These are phyloP conservation scores for Lipomyces chichibuensis DNA, from an alignment of 805 yeast genomes.

Conservation along the genomic window DNA sequence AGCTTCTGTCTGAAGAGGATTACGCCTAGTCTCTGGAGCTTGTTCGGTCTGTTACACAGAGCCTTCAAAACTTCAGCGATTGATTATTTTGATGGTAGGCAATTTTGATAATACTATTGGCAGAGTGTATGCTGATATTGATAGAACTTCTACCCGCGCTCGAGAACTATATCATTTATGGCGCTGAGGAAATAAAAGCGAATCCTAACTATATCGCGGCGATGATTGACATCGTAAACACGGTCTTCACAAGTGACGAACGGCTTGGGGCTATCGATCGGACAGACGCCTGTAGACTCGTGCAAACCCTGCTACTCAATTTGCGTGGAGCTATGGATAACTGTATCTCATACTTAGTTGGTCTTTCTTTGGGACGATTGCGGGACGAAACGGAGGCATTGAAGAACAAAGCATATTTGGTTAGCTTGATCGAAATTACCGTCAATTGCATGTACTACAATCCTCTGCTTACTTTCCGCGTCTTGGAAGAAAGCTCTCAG, in stretches of 20 bases:
- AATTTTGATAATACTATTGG: background rate
- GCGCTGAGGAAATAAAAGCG: constrained; percentile 53
- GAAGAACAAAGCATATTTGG: constrained; percentile 48
- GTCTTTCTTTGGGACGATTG: constrained; percentile 50
- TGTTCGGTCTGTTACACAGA: constrained; percentile 57
- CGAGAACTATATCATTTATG: constrained; percentile 71
- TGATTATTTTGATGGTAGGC: constrained; percentile 60
- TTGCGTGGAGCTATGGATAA: constrained; percentile 54
- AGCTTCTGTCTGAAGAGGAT: constrained; percentile 62
- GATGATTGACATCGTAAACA: constrained; percentile 54
- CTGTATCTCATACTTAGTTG: constrained; percentile 53
- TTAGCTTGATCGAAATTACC: constrained; percentile 62
- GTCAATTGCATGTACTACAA: constrained; percentile 67
- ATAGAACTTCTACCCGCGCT: constrained; percentile 69
- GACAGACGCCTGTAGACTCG: constrained; percentile 61
- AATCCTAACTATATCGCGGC: constrained; percentile 55
- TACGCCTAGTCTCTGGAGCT: constrained; percentile 74
- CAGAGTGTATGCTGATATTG: background rate
- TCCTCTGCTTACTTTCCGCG: constrained; percentile 55
- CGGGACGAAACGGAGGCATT: constrained; percentile 42
- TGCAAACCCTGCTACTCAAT: constrained; percentile 64
- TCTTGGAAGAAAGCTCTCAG: constrained; percentile 52
- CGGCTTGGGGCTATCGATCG: constrained; percentile 64
- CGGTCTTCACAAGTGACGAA: constrained; percentile 41
- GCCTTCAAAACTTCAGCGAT: constrained; percentile 50